phyloP scores from a whole-genome alignment of 805 yeast genomes.

The Kluyveromyces siamensis region DNA sequence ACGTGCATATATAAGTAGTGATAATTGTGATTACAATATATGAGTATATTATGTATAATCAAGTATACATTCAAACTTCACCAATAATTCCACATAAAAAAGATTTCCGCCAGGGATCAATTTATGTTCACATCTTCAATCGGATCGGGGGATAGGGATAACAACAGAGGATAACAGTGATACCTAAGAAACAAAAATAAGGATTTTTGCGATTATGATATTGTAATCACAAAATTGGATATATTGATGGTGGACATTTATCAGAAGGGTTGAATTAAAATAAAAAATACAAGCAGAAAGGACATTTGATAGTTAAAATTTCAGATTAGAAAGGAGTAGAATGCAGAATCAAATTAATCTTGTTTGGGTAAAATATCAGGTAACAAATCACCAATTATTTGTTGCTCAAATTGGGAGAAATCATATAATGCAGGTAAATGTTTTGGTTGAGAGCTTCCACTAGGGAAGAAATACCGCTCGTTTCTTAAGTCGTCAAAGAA shows the following conservation, averaged over 20 bases:
- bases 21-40: not conserved
- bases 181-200: not conserved
- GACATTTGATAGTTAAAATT: not conserved
- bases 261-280: not conserved
- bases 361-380: slow-evolving; percentile 5
- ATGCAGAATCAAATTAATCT: not conserved
- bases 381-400: slow-evolving; percentile 31
- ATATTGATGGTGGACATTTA: not conserved
- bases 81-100: not conserved
- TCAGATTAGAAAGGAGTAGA: not conserved
- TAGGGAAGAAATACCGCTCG: slow-evolving; percentile 42
- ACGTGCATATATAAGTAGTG: not conserved
- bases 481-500: slow-evolving; percentile 82
- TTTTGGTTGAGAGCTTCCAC: slow-evolving; percentile 39
- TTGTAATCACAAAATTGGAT: not conserved
- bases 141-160: not conserved
- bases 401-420: slow-evolving; percentile 61
- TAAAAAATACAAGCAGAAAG: not conserved
- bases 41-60: not conserved
- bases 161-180: not conserved
- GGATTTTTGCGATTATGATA: not conserved
- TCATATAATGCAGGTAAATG: slow-evolving; percentile 48
- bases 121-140: not conserved
- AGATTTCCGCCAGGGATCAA: not conserved
- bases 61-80: not conserved